Percentiles rank a stretch among this genome's conserved stretches.
phyloP scores from a whole-genome alignment of 2,329 filamentous ascomycete genomes.

The Pleoardoris graminearum region DNA sequence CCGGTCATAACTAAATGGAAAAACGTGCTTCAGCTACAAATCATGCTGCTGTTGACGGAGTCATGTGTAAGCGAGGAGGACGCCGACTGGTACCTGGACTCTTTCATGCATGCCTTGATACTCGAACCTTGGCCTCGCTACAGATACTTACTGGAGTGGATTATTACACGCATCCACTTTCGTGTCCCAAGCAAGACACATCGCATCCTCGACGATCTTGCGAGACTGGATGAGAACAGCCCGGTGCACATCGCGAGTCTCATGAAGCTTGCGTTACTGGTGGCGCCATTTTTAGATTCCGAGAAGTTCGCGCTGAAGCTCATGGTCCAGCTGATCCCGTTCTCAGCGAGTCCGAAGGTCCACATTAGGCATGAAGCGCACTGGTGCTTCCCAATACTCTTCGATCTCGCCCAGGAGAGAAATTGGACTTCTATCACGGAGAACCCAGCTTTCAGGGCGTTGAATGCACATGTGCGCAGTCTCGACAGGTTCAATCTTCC shows the following conservation, averaged over 20 bases:
- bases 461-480: slow-evolving; percentile 50
- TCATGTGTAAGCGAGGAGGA: slow-evolving; percentile 35
- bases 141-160: slow-evolving; percentile 54
- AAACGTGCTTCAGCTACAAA: slow-evolving; percentile 52
- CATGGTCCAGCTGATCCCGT: slow-evolving; percentile 48
- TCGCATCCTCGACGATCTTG: slow-evolving; percentile 43
- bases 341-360: slow-evolving; percentile 55
- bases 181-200: slow-evolving; percentile 36
- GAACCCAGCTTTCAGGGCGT: slow-evolving; percentile 47
- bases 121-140: slow-evolving; percentile 54
- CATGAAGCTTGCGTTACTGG: slow-evolving; percentile 52
- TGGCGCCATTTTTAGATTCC: slow-evolving; percentile 44
- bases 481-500: slow-evolving; percentile 50
- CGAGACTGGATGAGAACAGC: slow-evolving; percentile 49
- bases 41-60: slow-evolving; percentile 50
- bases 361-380: slow-evolving; percentile 59
- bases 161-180: slow-evolving; percentile 49
- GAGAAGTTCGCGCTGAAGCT: slow-evolving; percentile 47
- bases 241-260: slow-evolving; percentile 54
- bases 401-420: slow-evolving; percentile 44
- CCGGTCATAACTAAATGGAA: slow-evolving; percentile 55
- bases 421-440: slow-evolving; percentile 43
- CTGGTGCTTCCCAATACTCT: slow-evolving; percentile 52
- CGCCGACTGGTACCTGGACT: slow-evolving; percentile 39
- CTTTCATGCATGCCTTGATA: slow-evolving; percentile 47